These are phyloP conservation scores for Rhodotorula mucilaginosa DNA, from an alignment of 1,284 basidiomycete species.

Conservation along the genomic window DNA sequence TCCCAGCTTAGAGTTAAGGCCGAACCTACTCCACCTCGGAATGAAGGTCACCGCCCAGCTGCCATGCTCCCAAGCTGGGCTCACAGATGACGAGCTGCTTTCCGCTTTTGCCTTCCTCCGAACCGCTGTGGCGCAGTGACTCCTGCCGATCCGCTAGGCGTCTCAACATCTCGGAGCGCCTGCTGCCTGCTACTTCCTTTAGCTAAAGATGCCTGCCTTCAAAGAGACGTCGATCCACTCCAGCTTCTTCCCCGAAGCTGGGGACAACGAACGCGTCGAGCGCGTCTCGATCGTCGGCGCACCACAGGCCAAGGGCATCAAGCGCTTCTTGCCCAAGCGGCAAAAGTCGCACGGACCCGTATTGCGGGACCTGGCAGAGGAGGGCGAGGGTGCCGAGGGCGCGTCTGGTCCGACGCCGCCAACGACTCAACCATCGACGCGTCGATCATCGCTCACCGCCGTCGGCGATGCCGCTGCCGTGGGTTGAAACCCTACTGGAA, in stretches of 20 bases:
- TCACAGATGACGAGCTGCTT: no score
- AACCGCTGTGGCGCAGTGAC: no score
- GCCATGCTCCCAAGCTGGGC: no score
- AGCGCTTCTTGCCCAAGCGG: constrained; percentile 2
- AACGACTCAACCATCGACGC: constrained; percentile 19
- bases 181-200: no score
- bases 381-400: neutral
- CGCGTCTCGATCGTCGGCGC: constrained; percentile 3
- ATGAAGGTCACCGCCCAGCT: no score
- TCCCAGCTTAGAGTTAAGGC: no score
- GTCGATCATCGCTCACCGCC: constrained; percentile 25
- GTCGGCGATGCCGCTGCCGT: neutral
- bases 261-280: constrained; percentile 29
- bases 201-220: constrained; percentile 26
- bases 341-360: neutral
- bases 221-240: constrained; percentile 34
- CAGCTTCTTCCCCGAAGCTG: constrained; percentile 28
- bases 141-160: no score
- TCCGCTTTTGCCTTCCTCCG: no score
- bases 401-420: constrained; percentile 1
- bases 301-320: constrained; percentile 1
- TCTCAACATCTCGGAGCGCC: no score
- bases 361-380: constrained; percentile 22
- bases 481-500: neutral
- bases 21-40: no score